Conservation (phyloP, 2,329 filamentous ascomycete species). For the Sordariomycetes sp. region DNA sequence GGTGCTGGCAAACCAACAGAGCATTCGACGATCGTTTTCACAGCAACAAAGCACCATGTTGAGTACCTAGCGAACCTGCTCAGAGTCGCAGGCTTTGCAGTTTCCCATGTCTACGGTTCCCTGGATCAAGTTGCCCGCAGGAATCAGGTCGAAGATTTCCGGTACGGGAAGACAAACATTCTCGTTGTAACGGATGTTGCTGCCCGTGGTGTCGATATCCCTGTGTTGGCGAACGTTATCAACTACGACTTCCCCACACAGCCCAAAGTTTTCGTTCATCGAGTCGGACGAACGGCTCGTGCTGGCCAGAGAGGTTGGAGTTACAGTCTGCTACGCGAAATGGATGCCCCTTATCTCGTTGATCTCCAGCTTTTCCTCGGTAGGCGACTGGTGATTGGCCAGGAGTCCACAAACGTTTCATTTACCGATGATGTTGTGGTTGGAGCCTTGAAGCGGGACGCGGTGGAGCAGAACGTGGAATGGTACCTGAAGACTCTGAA, state of each 20-base stretch:
- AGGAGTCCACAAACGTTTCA: slow-evolving; percentile 45
- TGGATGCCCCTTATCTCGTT: slow-evolving; percentile 83
- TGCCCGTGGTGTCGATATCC: slow-evolving; percentile 95
- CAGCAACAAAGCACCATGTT: slow-evolving; percentile 93
- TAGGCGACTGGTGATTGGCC: slow-evolving; percentile 70
- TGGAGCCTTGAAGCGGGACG: slow-evolving; percentile 63
- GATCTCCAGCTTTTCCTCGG: slow-evolving; percentile 92
- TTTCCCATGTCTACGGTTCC: slow-evolving; percentile 90
- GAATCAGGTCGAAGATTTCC: slow-evolving; percentile 85
- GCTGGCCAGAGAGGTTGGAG: slow-evolving; percentile 90
- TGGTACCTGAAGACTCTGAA: slow-evolving; percentile 72
- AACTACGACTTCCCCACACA: slow-evolving; percentile 98
- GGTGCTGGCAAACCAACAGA: slow-evolving; percentile 63
- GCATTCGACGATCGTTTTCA: slow-evolving; percentile 91
- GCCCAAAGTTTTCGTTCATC: slow-evolving; percentile 92
- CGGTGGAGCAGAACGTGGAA: slow-evolving; percentile 68
- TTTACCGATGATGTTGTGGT: slow-evolving; percentile 80
- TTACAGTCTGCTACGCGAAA: slow-evolving; percentile 83
- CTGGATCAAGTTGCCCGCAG: slow-evolving; percentile 90
- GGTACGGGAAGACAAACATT: slow-evolving; percentile 76
- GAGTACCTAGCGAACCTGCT: slow-evolving; percentile 84
- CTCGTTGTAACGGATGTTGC: slow-evolving; percentile 95
- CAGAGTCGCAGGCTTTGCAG: slow-evolving; percentile 71
- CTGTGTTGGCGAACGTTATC: slow-evolving; percentile 90
- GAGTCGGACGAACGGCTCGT: slow-evolving; percentile 90